A percentile compares a stretch with the other conserved stretches of the same genome.
Conservation (phyloP, 2,329 filamentous ascomycete species). For the Cytospora mali region DNA sequence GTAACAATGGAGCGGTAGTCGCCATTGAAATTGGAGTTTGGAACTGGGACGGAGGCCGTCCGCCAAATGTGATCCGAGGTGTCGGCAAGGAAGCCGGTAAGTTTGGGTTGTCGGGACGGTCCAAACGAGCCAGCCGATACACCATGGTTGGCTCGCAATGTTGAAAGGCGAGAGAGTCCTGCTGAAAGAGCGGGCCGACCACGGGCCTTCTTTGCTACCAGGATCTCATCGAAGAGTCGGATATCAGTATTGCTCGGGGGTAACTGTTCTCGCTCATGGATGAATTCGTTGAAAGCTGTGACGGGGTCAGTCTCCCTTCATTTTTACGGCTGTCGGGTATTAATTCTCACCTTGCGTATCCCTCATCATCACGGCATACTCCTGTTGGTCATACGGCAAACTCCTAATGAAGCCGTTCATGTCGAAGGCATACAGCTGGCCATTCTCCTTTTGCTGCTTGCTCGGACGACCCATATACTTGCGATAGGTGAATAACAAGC, state of each 20-base stretch:
- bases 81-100: conserved; percentile 68
- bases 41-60: conserved; percentile 62
- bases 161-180: conserved; percentile 64
- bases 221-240: conserved; percentile 81
- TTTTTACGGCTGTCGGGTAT: not conserved
- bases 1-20: conserved; percentile 64
- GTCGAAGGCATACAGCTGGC: conserved; percentile 65
- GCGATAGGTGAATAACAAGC: conserved; percentile 66
- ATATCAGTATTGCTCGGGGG: conserved; percentile 65
- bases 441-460: conserved; percentile 62
- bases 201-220: conserved; percentile 72
- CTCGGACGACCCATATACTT: conserved; percentile 63
- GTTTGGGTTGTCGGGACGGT: conserved; percentile 43
- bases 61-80: conserved; percentile 80
- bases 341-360: conserved; percentile 63
- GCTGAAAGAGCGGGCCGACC: conserved; percentile 68
- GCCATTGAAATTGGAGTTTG: conserved; percentile 63
- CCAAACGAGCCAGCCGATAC: conserved; percentile 45
- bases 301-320: conserved; percentile 28
- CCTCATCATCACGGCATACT: conserved; percentile 65
- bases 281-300: conserved; percentile 77
- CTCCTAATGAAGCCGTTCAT: conserved; percentile 67
- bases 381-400: conserved; percentile 66
- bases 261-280: conserved; percentile 75
- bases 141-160: conserved; percentile 60